A percentile compares a stretch with the other conserved stretches of the same genome.
Evolutionary conservation across 2,329 filamentous ascomycete species (phyloP).

Genomic region (Colletotrichum orchidophilum): DNA sequence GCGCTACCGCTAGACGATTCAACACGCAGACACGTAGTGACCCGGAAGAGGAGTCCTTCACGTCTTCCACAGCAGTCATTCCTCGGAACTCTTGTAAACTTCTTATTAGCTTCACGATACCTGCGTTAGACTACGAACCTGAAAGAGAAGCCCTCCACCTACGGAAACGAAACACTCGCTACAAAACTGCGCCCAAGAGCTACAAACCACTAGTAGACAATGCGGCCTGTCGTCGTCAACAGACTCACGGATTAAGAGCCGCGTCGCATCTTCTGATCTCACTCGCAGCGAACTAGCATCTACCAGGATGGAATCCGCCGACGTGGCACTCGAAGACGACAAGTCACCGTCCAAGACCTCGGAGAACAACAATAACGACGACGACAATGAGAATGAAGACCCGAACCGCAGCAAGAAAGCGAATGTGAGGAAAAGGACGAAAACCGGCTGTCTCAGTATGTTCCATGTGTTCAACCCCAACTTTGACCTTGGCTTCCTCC

Average conservation of each 20-base stretch:
- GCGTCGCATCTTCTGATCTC: conserved; percentile 5
- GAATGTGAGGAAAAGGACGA: conserved; percentile 76
- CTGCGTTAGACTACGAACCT: not conserved
- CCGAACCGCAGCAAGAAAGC: conserved; percentile 54
- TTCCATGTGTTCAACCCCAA: conserved; percentile 34
- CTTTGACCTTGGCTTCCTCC: not conserved
- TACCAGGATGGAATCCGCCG: conserved; percentile 42
- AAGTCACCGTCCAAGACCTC: conserved; percentile 43
- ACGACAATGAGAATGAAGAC: conserved; percentile 50
- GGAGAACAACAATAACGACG: conserved; percentile 46
- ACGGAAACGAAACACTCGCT: not conserved
- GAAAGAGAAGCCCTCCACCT: not conserved
- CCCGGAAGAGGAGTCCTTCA: conserved; percentile 3
- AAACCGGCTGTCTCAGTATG: conserved; percentile 91
- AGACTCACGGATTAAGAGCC: conserved; percentile 27
- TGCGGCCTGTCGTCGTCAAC: conserved; percentile 1
- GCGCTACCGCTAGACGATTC: conserved; percentile 12
- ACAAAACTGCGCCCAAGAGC: not conserved
- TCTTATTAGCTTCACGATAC: not conserved
- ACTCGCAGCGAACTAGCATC: conserved; percentile 24
- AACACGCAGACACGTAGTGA: conserved; percentile 9
- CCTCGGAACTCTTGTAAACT: not conserved
- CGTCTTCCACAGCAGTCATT: not conserved
- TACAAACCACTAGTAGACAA: conserved; percentile 8
- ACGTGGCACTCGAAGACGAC: conserved; percentile 37